Evolutionary conservation across 2,329 filamentous ascomycete genomes (phyloP), one percentile per base, ranked within the genome.

Genomic region (Penicillium sp.): DNA sequence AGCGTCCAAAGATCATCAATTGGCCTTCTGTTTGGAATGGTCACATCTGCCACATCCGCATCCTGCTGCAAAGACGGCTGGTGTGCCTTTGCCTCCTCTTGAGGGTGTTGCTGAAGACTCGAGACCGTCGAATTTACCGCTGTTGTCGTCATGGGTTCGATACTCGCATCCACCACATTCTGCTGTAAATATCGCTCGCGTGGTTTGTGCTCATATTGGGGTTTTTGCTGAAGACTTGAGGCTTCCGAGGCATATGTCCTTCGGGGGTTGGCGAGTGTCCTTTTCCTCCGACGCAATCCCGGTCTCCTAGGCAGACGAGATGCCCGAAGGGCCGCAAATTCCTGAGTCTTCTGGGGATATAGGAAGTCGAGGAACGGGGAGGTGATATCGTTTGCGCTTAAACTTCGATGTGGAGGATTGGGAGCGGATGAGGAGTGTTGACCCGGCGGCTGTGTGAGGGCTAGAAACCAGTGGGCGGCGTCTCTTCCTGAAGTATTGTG

Each of bases 311-410:
- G 52, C 1, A 65, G 47, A 14, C 65, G 68, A 52, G 66, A 60
- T 21, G 68, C 49, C 51, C 67, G 66, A 8, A 63, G 65, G 9
- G 54, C 59, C 6, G 59, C 57, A 54, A 63, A 63, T 5, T 66
- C 49, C 51, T 69, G 69, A 7, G 70, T 65, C 42, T 63, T 62
- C 14, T 61, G 67, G n/a, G 76, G 75, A 43, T 76, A 78, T 16
- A 78, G 62, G 43, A 78, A 78, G 37, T 78, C 75, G 49, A 78
- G 69, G 27, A 71, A 65, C 19, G 68, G 65, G 22, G 62, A 54
- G 45, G 57, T 55, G 43, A 57, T 46, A 58, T 73, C 66, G 37
- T 53, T 59, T 19, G 58, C 26, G 43, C 53, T 53, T 47, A 49
- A 56, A 35, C 42, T 49, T 46, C 54, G 51, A 16, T 49, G 61